Evolutionary conservation across 345 rosid species (phyloP).

Genomic region (Syzygium aqueum): DNA sequence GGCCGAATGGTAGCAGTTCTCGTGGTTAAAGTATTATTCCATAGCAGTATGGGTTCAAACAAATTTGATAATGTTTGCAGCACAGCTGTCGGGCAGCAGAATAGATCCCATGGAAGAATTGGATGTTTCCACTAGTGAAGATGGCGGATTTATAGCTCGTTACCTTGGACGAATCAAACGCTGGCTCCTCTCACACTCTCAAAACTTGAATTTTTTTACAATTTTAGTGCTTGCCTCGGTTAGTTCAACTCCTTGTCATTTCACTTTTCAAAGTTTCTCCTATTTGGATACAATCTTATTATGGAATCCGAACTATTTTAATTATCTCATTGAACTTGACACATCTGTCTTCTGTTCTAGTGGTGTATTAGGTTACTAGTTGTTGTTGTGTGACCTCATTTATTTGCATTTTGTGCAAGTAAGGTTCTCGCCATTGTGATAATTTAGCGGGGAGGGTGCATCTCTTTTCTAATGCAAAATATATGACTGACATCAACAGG

Average conservation of each 20-base stretch:
- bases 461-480: background rate
- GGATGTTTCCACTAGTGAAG: conserved; percentile 53
- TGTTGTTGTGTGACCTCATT: background rate
- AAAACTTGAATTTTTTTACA: conserved; percentile 81
- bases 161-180: conserved; percentile 37
- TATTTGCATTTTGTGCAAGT: background rate
- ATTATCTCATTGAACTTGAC: background rate
- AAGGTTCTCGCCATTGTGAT: background rate
- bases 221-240: conserved; percentile 96
- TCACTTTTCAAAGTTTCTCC: background rate
- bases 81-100: conserved; percentile 59
- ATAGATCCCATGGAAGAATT: conserved; percentile 62
- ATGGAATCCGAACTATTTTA: background rate
- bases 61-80: conserved; percentile 24
- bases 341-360: background rate
- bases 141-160: conserved; percentile 49
- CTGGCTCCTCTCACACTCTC: conserved; percentile 67
- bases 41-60: background rate
- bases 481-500: background rate
- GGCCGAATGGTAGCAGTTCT: background rate
- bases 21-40: background rate
- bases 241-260: conserved; percentile 16
- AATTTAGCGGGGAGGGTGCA: background rate
- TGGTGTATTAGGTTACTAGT: background rate
- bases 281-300: background rate